Percentiles rank a stretch among this genome's conserved stretches.
These are phyloP conservation scores for Choanephora cucurbitarum DNA, from an alignment of 371 early-diverging fungal species.

Conservation along the genomic window DNA sequence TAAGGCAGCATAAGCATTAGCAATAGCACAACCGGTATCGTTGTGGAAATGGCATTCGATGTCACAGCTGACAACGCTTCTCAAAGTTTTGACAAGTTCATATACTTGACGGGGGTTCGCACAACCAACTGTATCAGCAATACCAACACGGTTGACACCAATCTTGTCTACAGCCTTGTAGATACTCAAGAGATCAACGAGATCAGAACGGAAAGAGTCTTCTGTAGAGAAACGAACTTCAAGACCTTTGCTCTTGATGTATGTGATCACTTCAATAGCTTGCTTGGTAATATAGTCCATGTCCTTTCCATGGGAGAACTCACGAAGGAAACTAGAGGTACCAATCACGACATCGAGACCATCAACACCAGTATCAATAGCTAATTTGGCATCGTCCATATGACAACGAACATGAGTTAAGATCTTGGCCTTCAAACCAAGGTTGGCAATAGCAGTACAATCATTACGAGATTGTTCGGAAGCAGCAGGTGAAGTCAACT, in stretches of 20 bases:
- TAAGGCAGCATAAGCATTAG: conserved; percentile 94
- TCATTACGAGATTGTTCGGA: conserved; percentile 92
- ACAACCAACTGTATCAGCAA: conserved; percentile 98
- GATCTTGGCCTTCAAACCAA: conserved; percentile 96
- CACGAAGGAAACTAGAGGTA: conserved; percentile 90
- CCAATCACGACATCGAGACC: conserved; percentile 97
- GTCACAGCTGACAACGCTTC: conserved; percentile 93
- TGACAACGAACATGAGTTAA: conserved; percentile 96
- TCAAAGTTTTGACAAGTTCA: conserved; percentile 92
- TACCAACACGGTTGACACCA: conserved; percentile 97
- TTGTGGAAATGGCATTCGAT: conserved; percentile 99
- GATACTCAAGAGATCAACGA: conserved; percentile 91
- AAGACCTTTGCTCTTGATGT: conserved; percentile 91
- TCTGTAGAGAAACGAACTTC: conserved; percentile 97
- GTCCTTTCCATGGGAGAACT: conserved; percentile 97
- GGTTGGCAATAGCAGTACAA: conserved; percentile 85
- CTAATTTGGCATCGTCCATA: conserved; percentile 95
- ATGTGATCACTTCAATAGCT: conserved; percentile 93
- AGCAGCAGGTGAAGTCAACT: conserved; percentile 94
- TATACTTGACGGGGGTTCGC: conserved; percentile 97
- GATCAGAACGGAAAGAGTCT: conserved; percentile 95
- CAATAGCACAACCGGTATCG: conserved; percentile 98
- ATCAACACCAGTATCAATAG: conserved; percentile 94
- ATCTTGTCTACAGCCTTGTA: conserved; percentile 93
- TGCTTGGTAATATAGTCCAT: conserved; percentile 93